Conservation (phyloP, 2,329 filamentous ascomycete species). For the Blastomyces parvus region DNA sequence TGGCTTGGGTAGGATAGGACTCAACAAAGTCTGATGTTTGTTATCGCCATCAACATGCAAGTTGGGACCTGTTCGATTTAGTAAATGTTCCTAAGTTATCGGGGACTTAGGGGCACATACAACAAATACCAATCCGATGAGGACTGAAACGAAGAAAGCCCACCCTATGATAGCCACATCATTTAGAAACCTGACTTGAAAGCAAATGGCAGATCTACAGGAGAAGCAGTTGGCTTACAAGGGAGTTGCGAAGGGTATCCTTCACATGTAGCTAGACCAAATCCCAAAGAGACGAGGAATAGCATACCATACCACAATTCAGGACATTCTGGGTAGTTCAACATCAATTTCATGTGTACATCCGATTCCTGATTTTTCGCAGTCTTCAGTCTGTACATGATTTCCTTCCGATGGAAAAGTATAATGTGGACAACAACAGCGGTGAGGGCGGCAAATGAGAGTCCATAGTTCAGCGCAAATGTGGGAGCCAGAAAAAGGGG, state of each 20-base stretch:
- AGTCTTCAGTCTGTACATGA: conserved; percentile 25
- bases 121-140: neutral
- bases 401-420: conserved; percentile 27
- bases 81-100: conserved; percentile 6
- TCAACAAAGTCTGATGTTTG: conserved; percentile 19
- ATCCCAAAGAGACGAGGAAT: neutral
- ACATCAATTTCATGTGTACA: neutral
- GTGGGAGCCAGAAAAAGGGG: conserved; percentile 30
- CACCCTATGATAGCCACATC: neutral
- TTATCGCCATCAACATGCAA: conserved; percentile 20
- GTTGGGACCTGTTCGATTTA: conserved; percentile 17
- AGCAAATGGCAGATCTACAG: neutral
- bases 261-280: neutral
- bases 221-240: neutral
- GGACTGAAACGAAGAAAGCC: neutral
- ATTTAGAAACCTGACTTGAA: neutral
- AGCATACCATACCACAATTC: neutral
- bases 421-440: conserved; percentile 26
- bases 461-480: conserved; percentile 29
- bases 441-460: conserved; percentile 31
- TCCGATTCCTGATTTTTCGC: conserved; percentile 8
- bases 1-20: neutral
- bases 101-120: neutral
- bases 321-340: neutral
- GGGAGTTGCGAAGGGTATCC: neutral